Conservation (phyloP, 108 stramenopile genomes). For the Fistulifera pelliculosa region DNA sequence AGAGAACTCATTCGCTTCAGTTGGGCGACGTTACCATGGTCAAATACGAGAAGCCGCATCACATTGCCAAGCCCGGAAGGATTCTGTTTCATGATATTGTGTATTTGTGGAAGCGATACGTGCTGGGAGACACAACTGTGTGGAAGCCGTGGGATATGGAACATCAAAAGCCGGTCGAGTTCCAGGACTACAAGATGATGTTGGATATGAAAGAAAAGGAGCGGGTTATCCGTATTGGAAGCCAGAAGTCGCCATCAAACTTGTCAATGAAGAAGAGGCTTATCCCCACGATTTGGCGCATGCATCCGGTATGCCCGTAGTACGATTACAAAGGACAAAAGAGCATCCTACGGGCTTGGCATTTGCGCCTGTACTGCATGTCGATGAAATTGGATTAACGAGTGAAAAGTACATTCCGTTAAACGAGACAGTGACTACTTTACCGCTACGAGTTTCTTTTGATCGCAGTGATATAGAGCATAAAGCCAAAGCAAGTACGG, state of each 20-base stretch:
- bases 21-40: slow-evolving; percentile 62
- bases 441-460: slow-evolving; percentile 81
- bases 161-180: slow-evolving; percentile 47
- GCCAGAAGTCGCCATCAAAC: slow-evolving; percentile 69
- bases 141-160: slow-evolving; percentile 66
- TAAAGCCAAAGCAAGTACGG: slow-evolving; percentile 15
- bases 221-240: slow-evolving; percentile 77
- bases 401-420: slow-evolving; percentile 89
- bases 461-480: slow-evolving; percentile 56
- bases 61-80: slow-evolving; percentile 53
- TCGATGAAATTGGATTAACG: slow-evolving; percentile 91
- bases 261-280: slow-evolving; percentile 54
- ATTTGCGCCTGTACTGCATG: slow-evolving; percentile 75
- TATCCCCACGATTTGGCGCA: slow-evolving; percentile 62
- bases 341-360: slow-evolving; percentile 53
- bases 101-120: slow-evolving; percentile 39
- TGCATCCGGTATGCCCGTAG: slow-evolving; percentile 45
- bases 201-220: slow-evolving; percentile 44
- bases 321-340: slow-evolving; percentile 22
- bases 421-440: slow-evolving; percentile 75
- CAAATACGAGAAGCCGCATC: slow-evolving; percentile 65
- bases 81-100: slow-evolving; percentile 53
- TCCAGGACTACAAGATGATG: slow-evolving; percentile 32
- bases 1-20: slow-evolving; percentile 33
- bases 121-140: slow-evolving; percentile 10